Base-by-base conservation (phyloP, 768 basidiomycete genomes). In the Pleurotus cornucopiae region DNA sequence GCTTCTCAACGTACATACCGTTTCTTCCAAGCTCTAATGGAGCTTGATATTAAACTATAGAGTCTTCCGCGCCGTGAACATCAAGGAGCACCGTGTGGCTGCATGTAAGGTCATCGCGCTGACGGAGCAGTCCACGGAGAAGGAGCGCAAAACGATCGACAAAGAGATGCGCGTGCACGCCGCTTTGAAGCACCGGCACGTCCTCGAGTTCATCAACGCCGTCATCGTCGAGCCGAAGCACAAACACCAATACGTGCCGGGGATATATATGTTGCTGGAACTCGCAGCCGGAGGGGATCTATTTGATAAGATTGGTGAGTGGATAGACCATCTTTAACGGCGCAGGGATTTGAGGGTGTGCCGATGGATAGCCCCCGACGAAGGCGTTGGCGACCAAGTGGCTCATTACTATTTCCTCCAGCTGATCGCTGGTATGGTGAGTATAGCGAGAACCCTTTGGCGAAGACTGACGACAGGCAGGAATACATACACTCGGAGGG, bases 231-330 rank as follows among this genome's bases (percentile, higher is more conserved):
- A 94, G 60, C 66, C 72, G 14, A 81, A 84, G 58, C 79, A 82
- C 41, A 71, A 72, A 37, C 66, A 75, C 49, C 62, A 74, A 38
- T 94, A 86, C 64, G 70, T 86, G 0, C 89, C 93, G 0, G 96
- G 90, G 0, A 79, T 94, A 18, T 99, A 98, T 66, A 92, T 99
- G 80, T 73, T 98, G 16, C 72, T 99, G 64, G 97, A 98, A 68
- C 74, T 96, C 34, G 97, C 96, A 0, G 85, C 85, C 1, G 95
- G 94, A 18, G 97, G 97, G 0, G 97, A 98, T 69, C 72, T 99
- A 30, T 99, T 99, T 68, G 97, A 99, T 71, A 99, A 98, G 76
- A 99, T 99, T 51, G 91, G 96, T 96, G 64, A 43, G 88, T 61
- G 20, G 16, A 44, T 52, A 21, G 41, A 44, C 20, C 40, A 2